Percentiles rank a stretch among this genome's conserved stretches.
These are phyloP conservation scores for Irpex sp. DNA, from an alignment of 1,284 basidiomycete genomes.

Conservation along the genomic window DNA sequence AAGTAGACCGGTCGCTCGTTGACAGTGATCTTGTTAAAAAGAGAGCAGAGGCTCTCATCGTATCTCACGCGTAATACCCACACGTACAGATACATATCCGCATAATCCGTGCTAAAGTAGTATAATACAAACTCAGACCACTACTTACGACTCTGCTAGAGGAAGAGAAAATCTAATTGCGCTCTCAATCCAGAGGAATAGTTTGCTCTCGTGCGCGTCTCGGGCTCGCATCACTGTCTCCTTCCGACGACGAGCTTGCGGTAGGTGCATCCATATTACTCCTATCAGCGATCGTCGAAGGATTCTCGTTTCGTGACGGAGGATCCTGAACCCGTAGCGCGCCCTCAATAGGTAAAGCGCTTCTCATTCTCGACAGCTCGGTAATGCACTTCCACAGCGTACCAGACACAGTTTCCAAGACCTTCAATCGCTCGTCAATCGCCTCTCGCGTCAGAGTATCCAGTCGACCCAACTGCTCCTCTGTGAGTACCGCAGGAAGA, in stretches of 20 bases:
- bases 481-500: slow-evolving; percentile 49
- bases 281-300: background rate
- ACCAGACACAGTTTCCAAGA: slow-evolving; percentile 72
- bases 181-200: background rate
- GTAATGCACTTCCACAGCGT: slow-evolving; percentile 69
- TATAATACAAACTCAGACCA: slow-evolving; percentile 3
- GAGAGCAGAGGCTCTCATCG: slow-evolving; percentile 41
- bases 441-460: slow-evolving; percentile 71
- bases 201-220: background rate
- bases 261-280: background rate
- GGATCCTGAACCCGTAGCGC: background rate
- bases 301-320: background rate
- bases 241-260: background rate
- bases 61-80: slow-evolving; percentile 11
- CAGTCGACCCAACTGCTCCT: slow-evolving; percentile 55
- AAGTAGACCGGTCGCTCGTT: slow-evolving; percentile 56
- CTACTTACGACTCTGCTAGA: background rate
- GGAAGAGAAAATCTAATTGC: background rate
- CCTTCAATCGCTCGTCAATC: slow-evolving; percentile 77
- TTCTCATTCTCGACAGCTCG: slow-evolving; percentile 73
- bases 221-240: background rate
- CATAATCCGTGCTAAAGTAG: background rate
- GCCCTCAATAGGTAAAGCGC: slow-evolving; percentile 48
- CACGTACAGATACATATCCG: background rate
- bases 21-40: slow-evolving; percentile 53